Evolutionary conservation across 2,329 filamentous ascomycete species (phyloP), one percentile per base, ranked within the genome.

Genomic region (Cladophialophora psammophila): DNA sequence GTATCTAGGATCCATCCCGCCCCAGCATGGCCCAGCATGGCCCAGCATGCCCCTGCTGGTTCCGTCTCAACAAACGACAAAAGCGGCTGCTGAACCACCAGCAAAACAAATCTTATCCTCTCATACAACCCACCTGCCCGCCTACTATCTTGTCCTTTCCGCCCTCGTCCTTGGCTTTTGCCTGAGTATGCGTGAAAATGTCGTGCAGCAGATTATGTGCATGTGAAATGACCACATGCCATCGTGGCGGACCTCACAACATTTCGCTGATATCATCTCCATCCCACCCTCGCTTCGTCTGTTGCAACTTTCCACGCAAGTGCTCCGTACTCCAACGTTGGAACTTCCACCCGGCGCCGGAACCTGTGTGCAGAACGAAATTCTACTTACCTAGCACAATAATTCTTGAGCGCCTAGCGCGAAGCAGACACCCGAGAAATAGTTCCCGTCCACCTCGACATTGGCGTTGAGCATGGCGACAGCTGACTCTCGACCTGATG

Each of bases 191-290:
- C 35, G 52, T 57, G 64, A 40, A 15, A 35, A 65, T 60, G 63
- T 63, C 57, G 59, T 61, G 59, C 59, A 53, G 53, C 32, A 50
- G 45, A 61, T 61, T 38, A 48, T 61, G 52, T 58, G 64, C 64
- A 66, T 63, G 64, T 63, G 64, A 62, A 62, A 66, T 45, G 40
- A 18, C 59, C 53, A 31, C 58, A 52, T 35, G 35, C 32, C 15
- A 32, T 40, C 5, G 32, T 34, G 45, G 45, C n/a, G 38, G 32
- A 60, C 40, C 42, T 60, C 31, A 36, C 36, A 52, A 48, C 34
- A 15, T 50, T 50, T 34, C 15, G 15, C 58, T 36, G 42, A 54
- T 40, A 53, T 40, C 42, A 61, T 52, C 35, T 38, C 3, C 18
- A 34, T 61, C 8, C 45, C 20, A 9, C 45, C 18, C 45, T 38